Conservation (phyloP, 495 filamentous ascomycete genomes). For the Lentithecium fluviatile region DNA sequence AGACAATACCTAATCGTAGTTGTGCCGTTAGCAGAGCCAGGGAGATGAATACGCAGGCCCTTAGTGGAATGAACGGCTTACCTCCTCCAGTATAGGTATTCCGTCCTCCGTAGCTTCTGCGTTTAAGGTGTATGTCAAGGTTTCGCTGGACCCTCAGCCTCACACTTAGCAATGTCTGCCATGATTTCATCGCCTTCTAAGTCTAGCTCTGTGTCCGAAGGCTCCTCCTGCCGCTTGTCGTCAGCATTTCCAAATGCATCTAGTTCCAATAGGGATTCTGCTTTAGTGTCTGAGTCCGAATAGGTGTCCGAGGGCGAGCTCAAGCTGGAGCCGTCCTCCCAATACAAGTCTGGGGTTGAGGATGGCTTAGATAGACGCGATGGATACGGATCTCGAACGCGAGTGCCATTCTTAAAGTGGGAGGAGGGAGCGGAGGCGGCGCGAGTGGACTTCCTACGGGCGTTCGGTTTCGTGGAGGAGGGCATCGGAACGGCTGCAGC, state of each 20-base stretch:
- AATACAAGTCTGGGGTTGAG: constrained; percentile 6
- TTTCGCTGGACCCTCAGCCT: constrained; percentile 5
- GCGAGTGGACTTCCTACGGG: constrained; percentile 4
- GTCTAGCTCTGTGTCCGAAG: constrained; percentile 4
- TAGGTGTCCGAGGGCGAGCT: constrained; percentile 4
- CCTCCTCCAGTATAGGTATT: not conserved
- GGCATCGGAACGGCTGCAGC: constrained; percentile 1
- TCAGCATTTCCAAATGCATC: constrained; percentile 2
- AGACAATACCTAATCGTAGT: constrained; percentile 3
- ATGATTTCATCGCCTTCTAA: constrained; percentile 12
- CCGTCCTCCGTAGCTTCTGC: not conserved
- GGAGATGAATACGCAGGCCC: constrained; percentile 1
- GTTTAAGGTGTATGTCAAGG: constrained; percentile 4
- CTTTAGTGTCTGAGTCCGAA: constrained; percentile 4
- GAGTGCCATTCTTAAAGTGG: constrained; percentile 10
- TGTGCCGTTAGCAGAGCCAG: constrained; percentile 3
- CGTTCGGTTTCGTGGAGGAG: not conserved
- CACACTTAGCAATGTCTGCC: constrained; percentile 3
- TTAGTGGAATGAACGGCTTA: not conserved
- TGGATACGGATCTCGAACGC: constrained; percentile 12
- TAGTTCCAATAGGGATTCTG: not conserved
- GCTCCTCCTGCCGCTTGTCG: not conserved
- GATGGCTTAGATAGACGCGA: constrained; percentile 1
- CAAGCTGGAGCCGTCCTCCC: constrained; percentile 2
- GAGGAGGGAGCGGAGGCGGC: not conserved